These are phyloP conservation scores for Pyrenophora teres DNA, from an alignment of 2,329 filamentous ascomycete species.

Conservation along the genomic window DNA sequence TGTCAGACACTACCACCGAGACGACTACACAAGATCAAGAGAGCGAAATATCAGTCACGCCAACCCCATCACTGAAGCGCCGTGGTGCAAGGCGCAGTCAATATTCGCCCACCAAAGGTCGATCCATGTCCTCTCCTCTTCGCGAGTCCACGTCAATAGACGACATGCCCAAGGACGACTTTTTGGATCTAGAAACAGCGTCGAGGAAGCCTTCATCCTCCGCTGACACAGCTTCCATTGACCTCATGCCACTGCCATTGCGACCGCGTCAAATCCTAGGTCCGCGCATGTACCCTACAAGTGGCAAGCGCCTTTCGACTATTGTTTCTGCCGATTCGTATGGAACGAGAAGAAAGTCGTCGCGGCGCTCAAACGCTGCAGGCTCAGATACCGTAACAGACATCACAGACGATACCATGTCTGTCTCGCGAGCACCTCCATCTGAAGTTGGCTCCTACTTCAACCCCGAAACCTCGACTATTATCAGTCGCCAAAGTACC, in stretches of 20 bases:
- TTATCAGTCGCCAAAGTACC: conserved; percentile 54
- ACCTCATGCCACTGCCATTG: conserved; percentile 39
- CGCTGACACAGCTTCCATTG: conserved; percentile 39
- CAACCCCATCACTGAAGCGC: conserved; percentile 45
- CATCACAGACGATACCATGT: conserved; percentile 23
- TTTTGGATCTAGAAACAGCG: conserved; percentile 31
- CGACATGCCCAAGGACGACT: conserved; percentile 23
- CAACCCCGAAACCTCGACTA: conserved; percentile 40
- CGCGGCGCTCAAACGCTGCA: conserved; percentile 33
- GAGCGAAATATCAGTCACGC: conserved; percentile 29
- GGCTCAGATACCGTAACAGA: conserved; percentile 33
- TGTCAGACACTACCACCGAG: conserved; percentile 28
- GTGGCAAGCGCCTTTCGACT: conserved; percentile 62
- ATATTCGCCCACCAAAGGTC: conserved; percentile 50
- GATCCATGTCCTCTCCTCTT: conserved; percentile 38
- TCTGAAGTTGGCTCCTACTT: conserved; percentile 39
- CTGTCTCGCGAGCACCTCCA: conserved; percentile 26
- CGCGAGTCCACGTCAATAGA: conserved; percentile 33
- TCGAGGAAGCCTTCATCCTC: conserved; percentile 45
- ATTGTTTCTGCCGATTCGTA: conserved; percentile 53
- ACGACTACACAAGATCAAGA: conserved; percentile 20
- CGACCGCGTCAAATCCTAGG: conserved; percentile 45
- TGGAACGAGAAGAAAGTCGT: conserved; percentile 18
- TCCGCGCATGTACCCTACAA: conserved; percentile 56
- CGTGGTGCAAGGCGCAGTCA: conserved; percentile 46